Base-by-base conservation (phyloP, 768 basidiomycete genomes). In the Pluteus cervinus region DNA sequence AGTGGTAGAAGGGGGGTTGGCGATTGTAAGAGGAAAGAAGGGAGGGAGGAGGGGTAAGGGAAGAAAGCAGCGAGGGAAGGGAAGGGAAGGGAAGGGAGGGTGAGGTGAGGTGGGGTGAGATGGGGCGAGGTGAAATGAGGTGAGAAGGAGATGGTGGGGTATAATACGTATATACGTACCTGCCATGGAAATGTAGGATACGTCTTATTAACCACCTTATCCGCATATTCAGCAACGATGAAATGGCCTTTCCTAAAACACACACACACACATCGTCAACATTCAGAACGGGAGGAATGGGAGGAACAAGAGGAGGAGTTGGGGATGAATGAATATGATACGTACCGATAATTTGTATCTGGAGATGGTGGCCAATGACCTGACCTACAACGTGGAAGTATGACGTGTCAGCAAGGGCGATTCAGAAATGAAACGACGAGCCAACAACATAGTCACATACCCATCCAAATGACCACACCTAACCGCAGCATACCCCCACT, bases 401-500 rank as follows among this genome's bases (percentile, higher is more conserved):
- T n/a, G n/a, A n/a, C n/a, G 22, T 24, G 30, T 12, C 26, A 39
- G 32, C 24, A 44, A 20, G 12, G 29, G 23, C 17, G 14, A n/a
- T 37, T 24, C 21, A n/a, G 16, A 9, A 7, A 20, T 16, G 24
- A 25, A 6, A 5, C 43, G 8, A 12, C 22, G 39, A 17, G 5
- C 39, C 25, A 14, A 33, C 20, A 18, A 17, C 22, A 30, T 9
- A 12, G 16, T 15, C 16, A 69, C 82, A 55, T 51, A 86, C 82
- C 72, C 68, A 40, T 81, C 73, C 25, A 90, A 59, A 61, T 81
- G 77, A 0, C 74, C 76, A 49, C 83, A 86, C 18, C 86, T 66
- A 30, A 86, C 71, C 8, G 82, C 82, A 20, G 87, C 81, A 60
- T 89, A 89, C 1, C 86, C 86, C 77, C 81, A 89, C 56, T 88